phyloP scores from a whole-genome alignment of 1,284 basidiomycete genomes.

The Puccinia sorghi region DNA sequence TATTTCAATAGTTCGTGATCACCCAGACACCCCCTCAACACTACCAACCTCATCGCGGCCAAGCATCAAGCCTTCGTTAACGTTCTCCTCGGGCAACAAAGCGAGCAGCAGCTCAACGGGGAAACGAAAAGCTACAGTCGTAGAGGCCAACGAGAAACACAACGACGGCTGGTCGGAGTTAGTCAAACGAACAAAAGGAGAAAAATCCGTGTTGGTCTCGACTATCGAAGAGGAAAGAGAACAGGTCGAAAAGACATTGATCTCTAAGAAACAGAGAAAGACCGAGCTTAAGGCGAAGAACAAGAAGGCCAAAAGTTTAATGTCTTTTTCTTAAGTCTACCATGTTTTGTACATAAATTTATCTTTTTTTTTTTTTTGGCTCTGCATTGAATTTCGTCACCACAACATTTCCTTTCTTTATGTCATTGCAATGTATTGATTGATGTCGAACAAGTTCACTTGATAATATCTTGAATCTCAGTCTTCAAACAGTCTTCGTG shows the following conservation, averaged over 20 bases:
- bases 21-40: constrained; percentile 24
- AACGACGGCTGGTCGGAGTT: constrained; percentile 35
- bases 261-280: constrained; percentile 38
- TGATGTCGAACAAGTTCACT: too few species aligned
- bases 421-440: too few species aligned
- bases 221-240: constrained; percentile 39
- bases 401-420: too few species aligned
- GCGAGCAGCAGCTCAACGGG: constrained; percentile 1
- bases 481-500: too few species aligned
- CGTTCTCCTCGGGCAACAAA: constrained; percentile 27
- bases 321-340: constrained; percentile 46
- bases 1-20: constrained; percentile 35
- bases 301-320: constrained; percentile 49
- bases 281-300: constrained; percentile 43
- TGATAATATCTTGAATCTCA: too few species aligned
- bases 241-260: neutral
- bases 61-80: constrained; percentile 40
- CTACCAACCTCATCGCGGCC: constrained; percentile 37
- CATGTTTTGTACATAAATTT: neutral
- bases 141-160: neutral
- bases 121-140: constrained; percentile 28
- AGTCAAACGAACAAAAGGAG: constrained; percentile 42
- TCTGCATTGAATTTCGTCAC: neutral
- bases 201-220: constrained; percentile 10
- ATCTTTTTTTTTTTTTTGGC: neutral